A percentile compares a stretch with the other conserved stretches of the same genome.
These are phyloP conservation scores for Pythium phragmitis DNA, from an alignment of 352 stramenopile species.

Conservation along the genomic window DNA sequence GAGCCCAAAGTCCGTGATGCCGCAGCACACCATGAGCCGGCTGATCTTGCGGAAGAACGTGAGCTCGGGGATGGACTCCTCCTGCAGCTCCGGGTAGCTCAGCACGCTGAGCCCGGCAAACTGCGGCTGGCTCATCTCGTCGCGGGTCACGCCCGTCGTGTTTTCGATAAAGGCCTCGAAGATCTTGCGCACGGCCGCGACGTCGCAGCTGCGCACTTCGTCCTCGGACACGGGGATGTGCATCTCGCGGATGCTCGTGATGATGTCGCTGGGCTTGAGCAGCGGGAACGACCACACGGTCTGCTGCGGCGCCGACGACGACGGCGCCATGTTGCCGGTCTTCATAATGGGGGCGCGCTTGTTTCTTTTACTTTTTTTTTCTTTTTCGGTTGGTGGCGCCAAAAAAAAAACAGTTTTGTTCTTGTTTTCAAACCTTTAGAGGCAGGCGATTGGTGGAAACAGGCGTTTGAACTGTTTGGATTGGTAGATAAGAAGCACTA, in stretches of 20 bases:
- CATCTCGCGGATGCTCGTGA: slow-evolving; percentile 91
- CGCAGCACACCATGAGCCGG: slow-evolving; percentile 90
- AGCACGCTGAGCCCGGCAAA: slow-evolving; percentile 82
- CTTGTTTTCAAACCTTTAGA: not conserved
- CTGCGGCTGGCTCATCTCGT: slow-evolving; percentile 90
- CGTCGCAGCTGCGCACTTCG: slow-evolving; percentile 82
- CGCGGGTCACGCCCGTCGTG: slow-evolving; percentile 87
- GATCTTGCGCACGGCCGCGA: slow-evolving; percentile 78
- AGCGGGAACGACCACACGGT: slow-evolving; percentile 88
- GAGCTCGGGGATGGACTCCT: slow-evolving; percentile 92
- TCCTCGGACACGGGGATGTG: slow-evolving; percentile 87
- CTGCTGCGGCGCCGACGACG: slow-evolving; percentile 8
- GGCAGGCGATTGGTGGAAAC: slow-evolving; percentile 1
- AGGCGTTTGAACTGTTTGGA: not conserved
- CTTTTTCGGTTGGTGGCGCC: not conserved
- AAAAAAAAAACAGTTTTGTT: not conserved
- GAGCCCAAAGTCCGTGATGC: slow-evolving; percentile 93
- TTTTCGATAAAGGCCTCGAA: slow-evolving; percentile 90
- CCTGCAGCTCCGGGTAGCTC: slow-evolving; percentile 91
- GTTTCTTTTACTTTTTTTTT: not conserved
- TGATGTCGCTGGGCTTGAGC: slow-evolving; percentile 93
- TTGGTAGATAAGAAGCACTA: not conserved
- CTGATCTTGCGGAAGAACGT: slow-evolving; percentile 90
- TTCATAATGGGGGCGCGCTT: not conserved
- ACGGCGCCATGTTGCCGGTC: slow-evolving; percentile 7